Percentiles rank a stretch among this genome's conserved stretches.
phyloP scores from a whole-genome alignment of 345 rosid species.

The Salix brachista region DNA sequence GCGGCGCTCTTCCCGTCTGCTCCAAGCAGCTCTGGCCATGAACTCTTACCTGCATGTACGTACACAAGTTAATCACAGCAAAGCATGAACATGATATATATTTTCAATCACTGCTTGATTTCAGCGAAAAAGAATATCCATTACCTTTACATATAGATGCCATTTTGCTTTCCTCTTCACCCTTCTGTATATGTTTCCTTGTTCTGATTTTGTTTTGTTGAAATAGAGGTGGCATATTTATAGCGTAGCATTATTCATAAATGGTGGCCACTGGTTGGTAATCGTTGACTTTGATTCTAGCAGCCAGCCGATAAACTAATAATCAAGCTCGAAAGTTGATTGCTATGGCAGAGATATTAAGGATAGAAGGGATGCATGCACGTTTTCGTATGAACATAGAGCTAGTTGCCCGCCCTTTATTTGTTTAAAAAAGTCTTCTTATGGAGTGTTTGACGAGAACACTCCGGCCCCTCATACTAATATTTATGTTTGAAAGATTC shows the following conservation, averaged over 20 bases:
- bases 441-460: no score
- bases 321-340: neutral
- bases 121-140: no score
- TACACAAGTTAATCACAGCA: neutral
- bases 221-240: neutral
- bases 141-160: neutral
- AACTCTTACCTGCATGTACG: slow-evolving; percentile 18
- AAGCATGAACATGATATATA: neutral
- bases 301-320: neutral
- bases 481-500: no score
- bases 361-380: neutral
- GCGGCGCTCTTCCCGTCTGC: neutral
- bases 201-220: neutral
- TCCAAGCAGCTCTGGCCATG: slow-evolving; percentile 22
- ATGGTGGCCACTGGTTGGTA: neutral
- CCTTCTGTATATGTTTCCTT: neutral
- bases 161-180: neutral
- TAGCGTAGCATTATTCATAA: neutral
- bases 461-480: no score
- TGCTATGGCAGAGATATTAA: neutral
- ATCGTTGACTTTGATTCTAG: neutral
- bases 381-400: neutral
- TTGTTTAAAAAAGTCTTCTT: no score
- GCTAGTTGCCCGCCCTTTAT: no score
- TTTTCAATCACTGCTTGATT: neutral